A percentile compares a stretch with the other conserved stretches of the same genome.
These are phyloP conservation scores for Phyllosticta citriasiana DNA, from an alignment of 2,329 filamentous ascomycete genomes.

Conservation along the genomic window DNA sequence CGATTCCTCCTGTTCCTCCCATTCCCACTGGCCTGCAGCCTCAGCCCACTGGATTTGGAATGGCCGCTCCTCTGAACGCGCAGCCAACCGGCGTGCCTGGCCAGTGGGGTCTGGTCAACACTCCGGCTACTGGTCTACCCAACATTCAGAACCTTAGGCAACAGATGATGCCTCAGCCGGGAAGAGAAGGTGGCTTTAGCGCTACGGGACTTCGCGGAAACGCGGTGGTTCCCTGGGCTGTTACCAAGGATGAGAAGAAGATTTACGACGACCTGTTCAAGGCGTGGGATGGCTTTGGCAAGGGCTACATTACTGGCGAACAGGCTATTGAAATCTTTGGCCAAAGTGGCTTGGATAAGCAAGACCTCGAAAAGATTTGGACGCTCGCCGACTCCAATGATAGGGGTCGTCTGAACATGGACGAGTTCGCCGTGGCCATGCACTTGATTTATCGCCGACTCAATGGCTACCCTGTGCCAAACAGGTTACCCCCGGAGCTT, in stretches of 20 bases:
- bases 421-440: slow-evolving; percentile 98
- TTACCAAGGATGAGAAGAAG: slow-evolving; percentile 97
- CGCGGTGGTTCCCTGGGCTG: slow-evolving; percentile 94
- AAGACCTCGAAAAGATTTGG: slow-evolving; percentile 87
- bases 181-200: slow-evolving; percentile 78
- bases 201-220: slow-evolving; percentile 84
- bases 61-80: slow-evolving; percentile 61
- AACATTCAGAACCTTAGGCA: slow-evolving; percentile 89
- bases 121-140: slow-evolving; percentile 76
- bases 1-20: slow-evolving; percentile 66
- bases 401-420: slow-evolving; percentile 85
- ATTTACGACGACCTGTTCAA: slow-evolving; percentile 92
- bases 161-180: slow-evolving; percentile 94
- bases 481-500: slow-evolving; percentile 78
- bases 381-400: slow-evolving; percentile 90
- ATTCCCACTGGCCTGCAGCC: slow-evolving; percentile 63
- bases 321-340: slow-evolving; percentile 96
- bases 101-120: slow-evolving; percentile 98
- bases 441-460: slow-evolving; percentile 96
- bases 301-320: slow-evolving; percentile 83
- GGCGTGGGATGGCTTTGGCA: slow-evolving; percentile 90
- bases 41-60: slow-evolving; percentile 36
- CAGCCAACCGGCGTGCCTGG: slow-evolving; percentile 89
- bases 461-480: slow-evolving; percentile 88
- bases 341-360: slow-evolving; percentile 85